phyloP scores from a whole-genome alignment of 2,329 filamentous ascomycete species.

The Eutypella sp. region DNA sequence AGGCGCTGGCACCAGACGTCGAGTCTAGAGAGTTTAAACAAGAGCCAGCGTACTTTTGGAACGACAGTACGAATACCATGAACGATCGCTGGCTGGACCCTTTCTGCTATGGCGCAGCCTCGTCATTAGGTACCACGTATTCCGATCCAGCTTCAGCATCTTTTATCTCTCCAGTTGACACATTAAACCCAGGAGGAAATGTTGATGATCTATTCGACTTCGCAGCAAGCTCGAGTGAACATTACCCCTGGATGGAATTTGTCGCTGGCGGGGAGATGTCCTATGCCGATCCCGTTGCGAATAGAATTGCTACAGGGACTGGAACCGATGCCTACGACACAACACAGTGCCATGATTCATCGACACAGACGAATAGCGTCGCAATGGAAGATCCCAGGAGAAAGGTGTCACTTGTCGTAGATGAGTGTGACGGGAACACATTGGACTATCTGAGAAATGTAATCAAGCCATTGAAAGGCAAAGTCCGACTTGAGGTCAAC shows the following conservation, averaged over 20 bases:
- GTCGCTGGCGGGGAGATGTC: not conserved
- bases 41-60: not conserved
- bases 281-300: not conserved
- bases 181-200: too few species aligned
- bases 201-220: too few species aligned
- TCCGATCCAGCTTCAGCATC: not conserved
- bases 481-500: not conserved
- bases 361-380: not conserved
- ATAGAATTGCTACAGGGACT: not conserved
- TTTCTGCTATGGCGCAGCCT: not conserved
- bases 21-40: not conserved
- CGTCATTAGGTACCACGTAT: not conserved
- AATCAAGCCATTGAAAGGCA: not conserved
- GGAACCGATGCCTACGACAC: not conserved
- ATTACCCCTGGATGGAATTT: not conserved
- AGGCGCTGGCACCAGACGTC: not conserved
- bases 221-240: too few species aligned
- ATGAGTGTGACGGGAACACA: not conserved
- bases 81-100: not conserved
- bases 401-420: not conserved
- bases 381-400: slow-evolving; percentile 4
- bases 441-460: not conserved
- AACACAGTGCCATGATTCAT: not conserved
- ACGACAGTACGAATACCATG: not conserved
- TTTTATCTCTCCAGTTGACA: not conserved